Evolutionary conservation across 192 early-diverging fungal genomes (phyloP).

Genomic region (Coemansia sp.): DNA sequence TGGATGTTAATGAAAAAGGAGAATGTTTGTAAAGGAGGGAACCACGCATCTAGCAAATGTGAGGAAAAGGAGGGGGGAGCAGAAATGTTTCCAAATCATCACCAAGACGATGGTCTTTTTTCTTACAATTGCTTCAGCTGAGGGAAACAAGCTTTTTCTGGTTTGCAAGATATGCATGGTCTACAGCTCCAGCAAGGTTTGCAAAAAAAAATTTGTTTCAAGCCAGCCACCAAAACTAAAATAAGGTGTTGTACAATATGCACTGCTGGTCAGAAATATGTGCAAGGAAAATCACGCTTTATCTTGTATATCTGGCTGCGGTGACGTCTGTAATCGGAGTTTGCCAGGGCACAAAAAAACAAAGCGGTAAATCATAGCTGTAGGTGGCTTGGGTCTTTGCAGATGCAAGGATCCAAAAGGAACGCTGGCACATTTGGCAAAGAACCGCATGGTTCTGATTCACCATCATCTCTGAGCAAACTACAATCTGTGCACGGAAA

Average conservation of each 20-base stretch:
- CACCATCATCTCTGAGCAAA: conserved; percentile 1
- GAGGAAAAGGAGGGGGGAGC: conserved; percentile 5
- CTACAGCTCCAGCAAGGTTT: conserved; percentile 4
- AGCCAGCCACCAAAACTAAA: conserved; percentile 8
- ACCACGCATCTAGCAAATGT: neutral
- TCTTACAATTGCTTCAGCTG: neutral
- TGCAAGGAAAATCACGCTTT: too few relatives aligned
- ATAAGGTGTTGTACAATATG: conserved; percentile 2
- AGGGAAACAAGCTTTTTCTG: neutral
- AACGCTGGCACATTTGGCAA: neutral
- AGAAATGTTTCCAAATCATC: neutral
- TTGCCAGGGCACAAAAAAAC: too few relatives aligned
- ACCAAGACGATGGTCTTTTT: neutral
- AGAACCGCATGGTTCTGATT: neutral
- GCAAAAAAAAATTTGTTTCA: neutral
- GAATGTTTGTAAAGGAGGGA: neutral
- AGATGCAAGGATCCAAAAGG: neutral
- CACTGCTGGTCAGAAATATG: neutral
- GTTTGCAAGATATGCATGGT: too few relatives aligned
- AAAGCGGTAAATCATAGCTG: too few relatives aligned
- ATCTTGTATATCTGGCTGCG: too few relatives aligned
- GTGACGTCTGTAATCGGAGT: too few relatives aligned
- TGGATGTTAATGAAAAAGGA: neutral
- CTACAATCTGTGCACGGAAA: neutral
- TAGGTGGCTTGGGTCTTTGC: too few relatives aligned